These are phyloP conservation scores for Tripterygium wilfordii DNA, from an alignment of 177 flowering plant species.

Conservation along the genomic window DNA sequence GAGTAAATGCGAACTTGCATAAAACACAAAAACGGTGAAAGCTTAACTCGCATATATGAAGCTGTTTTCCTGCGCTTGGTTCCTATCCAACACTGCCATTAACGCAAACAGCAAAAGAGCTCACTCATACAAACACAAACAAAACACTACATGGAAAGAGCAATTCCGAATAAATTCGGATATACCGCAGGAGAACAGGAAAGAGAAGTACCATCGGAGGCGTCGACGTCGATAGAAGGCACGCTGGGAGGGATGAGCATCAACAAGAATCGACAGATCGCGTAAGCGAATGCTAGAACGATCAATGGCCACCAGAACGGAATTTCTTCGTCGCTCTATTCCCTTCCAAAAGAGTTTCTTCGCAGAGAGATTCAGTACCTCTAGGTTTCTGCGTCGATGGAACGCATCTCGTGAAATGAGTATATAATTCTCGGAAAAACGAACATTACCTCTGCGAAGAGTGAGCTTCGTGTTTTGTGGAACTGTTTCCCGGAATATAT, in stretches of 20 bases:
- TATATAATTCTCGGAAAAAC: no score
- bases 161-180: no score
- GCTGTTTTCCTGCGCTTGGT: slow-evolving; percentile 70
- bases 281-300: slow-evolving; percentile 72
- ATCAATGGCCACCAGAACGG: slow-evolving; percentile 91
- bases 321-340: slow-evolving; percentile 28
- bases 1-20: not conserved
- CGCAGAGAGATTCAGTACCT: no score
- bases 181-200: no score
- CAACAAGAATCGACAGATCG: slow-evolving; percentile 68
- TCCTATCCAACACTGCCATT: slow-evolving; percentile 77
- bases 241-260: slow-evolving; percentile 97
- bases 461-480: no score
- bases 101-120: not conserved
- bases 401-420: no score
- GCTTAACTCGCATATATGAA: slow-evolving; percentile 78
- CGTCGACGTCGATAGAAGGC: slow-evolving; percentile 92
- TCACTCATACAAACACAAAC: not conserved
- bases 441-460: no score
- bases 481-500: no score
- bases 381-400: no score
- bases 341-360: not conserved
- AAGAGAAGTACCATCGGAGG: slow-evolving; percentile 65
- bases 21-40: not conserved
- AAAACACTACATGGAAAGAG: no score